These are phyloP conservation scores for Dryas drummondii DNA, from an alignment of 306 rosid species.

Conservation along the genomic window DNA sequence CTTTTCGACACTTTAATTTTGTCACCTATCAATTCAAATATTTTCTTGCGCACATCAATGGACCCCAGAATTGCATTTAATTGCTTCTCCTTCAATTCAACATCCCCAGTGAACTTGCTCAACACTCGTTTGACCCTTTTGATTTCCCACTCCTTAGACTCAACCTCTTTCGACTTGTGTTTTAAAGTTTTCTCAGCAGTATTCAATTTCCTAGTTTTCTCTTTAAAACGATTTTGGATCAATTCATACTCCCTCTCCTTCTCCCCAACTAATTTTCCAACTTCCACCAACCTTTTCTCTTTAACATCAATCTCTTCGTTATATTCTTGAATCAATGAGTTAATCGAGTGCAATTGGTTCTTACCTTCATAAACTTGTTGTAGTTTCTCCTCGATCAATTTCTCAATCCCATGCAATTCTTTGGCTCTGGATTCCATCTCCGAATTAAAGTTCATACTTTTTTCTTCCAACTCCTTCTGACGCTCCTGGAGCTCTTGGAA, in stretches of 20 bases:
- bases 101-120: background rate
- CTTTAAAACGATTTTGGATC: background rate
- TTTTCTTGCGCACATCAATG: slow-evolving; percentile 6
- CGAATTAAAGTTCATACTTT: background rate
- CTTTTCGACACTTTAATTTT: background rate
- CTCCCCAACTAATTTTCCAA: background rate
- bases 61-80: slow-evolving; percentile 6
- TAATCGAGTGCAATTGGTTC: background rate
- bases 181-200: background rate
- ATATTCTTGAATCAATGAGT: background rate
- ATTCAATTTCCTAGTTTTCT: background rate
- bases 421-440: background rate
- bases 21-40: background rate
- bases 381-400: slow-evolving; percentile 1
- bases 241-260: slow-evolving; percentile 12
- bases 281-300: slow-evolving; percentile 1
- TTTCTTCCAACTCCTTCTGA: background rate
- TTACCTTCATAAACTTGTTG: background rate
- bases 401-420: slow-evolving; percentile 3
- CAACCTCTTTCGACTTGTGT: background rate
- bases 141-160: background rate
- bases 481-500: background rate
- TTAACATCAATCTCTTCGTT: background rate
- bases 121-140: background rate
- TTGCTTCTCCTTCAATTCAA: background rate